phyloP scores from a whole-genome alignment of 305 asterid genomes.

The Rubia peregrina region DNA sequence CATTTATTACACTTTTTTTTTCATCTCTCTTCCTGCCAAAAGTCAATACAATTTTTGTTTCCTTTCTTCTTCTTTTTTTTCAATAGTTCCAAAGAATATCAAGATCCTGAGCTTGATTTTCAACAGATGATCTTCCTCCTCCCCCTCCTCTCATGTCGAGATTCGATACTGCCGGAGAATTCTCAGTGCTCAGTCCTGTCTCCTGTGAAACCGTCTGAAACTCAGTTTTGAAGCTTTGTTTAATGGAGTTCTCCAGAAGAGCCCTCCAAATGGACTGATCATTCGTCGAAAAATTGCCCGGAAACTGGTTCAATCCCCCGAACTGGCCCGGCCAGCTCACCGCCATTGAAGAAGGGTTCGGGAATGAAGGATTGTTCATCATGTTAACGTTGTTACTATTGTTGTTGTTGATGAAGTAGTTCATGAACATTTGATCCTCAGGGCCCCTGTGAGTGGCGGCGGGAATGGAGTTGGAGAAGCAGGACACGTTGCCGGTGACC shows the following conservation, averaged over 20 bases:
- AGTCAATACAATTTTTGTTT: conserved; percentile 25
- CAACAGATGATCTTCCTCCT: conserved; percentile 29
- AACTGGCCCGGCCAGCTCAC: background rate
- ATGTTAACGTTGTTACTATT: background rate
- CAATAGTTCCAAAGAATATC: conserved; percentile 31
- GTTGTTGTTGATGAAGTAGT: conserved; percentile 19
- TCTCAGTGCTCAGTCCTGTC: conserved; percentile 40
- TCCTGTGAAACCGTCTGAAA: conserved; percentile 48
- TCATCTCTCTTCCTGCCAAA: conserved; percentile 4
- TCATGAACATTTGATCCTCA: conserved; percentile 20
- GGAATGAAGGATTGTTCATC: conserved; percentile 6
- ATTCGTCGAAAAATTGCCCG: conserved; percentile 26
- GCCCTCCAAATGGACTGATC: conserved; percentile 36
- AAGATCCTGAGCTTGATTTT: conserved; percentile 26
- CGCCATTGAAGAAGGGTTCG: conserved; percentile 25
- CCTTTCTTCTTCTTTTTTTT: conserved; percentile 16
- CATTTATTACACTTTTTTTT: background rate
- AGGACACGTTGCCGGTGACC: conserved; percentile 47
- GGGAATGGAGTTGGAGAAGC: conserved; percentile 50
- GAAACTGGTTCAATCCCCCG: conserved; percentile 5
- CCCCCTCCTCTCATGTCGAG: conserved; percentile 33
- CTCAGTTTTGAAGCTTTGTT: conserved; percentile 34
- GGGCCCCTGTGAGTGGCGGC: conserved; percentile 19
- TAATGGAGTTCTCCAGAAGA: conserved; percentile 34
- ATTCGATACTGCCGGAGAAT: conserved; percentile 42